Evolutionary conservation across 2,329 filamentous ascomycete genomes (phyloP), one percentile per base, ranked within the genome.

Genomic region (Fusarium nurragi): DNA sequence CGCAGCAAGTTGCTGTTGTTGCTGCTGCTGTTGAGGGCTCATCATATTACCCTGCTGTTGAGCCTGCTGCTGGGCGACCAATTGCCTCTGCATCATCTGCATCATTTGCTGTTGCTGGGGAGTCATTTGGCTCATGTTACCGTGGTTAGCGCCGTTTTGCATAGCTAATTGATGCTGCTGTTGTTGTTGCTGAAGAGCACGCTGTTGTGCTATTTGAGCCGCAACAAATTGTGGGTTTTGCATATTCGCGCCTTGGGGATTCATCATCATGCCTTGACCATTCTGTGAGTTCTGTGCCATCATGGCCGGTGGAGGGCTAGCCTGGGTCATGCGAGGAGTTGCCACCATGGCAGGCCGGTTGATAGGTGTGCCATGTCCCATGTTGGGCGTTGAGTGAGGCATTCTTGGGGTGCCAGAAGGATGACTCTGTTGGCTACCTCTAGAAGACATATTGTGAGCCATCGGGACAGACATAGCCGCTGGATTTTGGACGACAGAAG

Each of bases 361-460:
- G 19, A 88, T 83, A 1, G 88, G 88, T 1, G 88, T 90, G 25
- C 81, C 83, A 56, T 88, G 85, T 13, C 78, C 69, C 74, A 89
- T 84, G 60, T 85, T 87, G 3, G 88, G 88, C 2, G 88, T 90
- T 14, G 84, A 81, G 63, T 82, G 83, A 7, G 83, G 84, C 77
- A 89, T 85, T 13, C 86, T 82, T 23, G 88, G 88, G 11, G 88
- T 90, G n/a, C 83, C 84, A 4, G 85, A 82, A 4, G 82, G 81
- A 74, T 90, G 87, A 65, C 88, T 90, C 71, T 90, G 87, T 70
- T 90, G 88, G 69, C 87, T 90, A 55, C 86, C 85, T 61, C 87
- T 83, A 19, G 85, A 81, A 52, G 85, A 87, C 87, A 89, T 90
- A 66, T 81, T 84, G 68, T 86, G 83, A 0, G 86, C 78, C 83